phyloP scores from a whole-genome alignment of 2,329 filamentous ascomycete species.

The Fusarium subglutinans region DNA sequence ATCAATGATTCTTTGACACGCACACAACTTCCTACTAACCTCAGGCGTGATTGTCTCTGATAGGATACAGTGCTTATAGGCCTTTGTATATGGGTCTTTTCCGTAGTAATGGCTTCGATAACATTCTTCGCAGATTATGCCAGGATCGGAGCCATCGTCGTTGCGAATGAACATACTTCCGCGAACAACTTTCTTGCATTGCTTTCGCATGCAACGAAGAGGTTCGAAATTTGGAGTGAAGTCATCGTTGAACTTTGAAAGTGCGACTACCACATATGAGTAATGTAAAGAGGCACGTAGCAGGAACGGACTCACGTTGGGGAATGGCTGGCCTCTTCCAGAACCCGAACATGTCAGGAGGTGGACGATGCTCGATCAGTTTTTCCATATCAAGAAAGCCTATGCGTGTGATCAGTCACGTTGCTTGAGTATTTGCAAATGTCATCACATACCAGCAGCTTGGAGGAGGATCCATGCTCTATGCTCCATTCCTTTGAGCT shows the following conservation, averaged over 20 bases:
- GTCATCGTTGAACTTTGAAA: conserved; percentile 14
- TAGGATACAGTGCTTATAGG: conserved; percentile 32
- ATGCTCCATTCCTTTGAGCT: conserved; percentile 22
- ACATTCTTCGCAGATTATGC: conserved; percentile 31
- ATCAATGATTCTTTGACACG: conserved; percentile 4
- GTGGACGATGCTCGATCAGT: conserved; percentile 34
- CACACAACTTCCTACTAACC: conserved; percentile 28
- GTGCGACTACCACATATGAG: conserved; percentile 5
- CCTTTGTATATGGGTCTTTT: conserved; percentile 17
- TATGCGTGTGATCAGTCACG: background rate
- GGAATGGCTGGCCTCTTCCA: conserved; percentile 37
- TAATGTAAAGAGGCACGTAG: background rate
- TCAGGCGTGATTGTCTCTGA: conserved; percentile 25
- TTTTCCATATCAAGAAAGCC: conserved; percentile 37
- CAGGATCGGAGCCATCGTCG: background rate
- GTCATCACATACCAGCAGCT: conserved; percentile 13
- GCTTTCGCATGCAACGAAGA: conserved; percentile 19
- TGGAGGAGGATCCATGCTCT: conserved; percentile 33
- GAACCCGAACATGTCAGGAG: conserved; percentile 23
- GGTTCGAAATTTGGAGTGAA: conserved; percentile 29
- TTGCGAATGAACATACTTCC: conserved; percentile 35
- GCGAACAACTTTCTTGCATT: conserved; percentile 24
- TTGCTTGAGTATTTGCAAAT: too few species aligned
- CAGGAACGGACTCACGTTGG: conserved; percentile 17
- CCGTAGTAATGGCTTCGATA: conserved; percentile 25